Evolutionary conservation across 2,329 filamentous ascomycete species (phyloP).

Genomic region (Reticulascus tulasneorum): DNA sequence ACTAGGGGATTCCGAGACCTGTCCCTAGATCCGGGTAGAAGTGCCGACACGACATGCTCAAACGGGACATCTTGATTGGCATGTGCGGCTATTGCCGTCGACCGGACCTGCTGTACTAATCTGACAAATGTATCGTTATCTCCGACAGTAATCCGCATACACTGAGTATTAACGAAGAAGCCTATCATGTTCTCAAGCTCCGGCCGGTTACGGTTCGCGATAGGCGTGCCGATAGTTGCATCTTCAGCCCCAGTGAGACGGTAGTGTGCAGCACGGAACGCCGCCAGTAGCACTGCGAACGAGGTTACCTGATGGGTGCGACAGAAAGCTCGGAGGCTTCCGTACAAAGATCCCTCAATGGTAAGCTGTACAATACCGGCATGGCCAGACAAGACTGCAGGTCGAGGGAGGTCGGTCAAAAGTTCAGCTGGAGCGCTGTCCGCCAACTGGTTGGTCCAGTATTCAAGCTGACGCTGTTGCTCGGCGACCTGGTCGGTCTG

Average conservation of each 20-base stretch:
- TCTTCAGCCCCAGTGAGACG: constrained; percentile 20
- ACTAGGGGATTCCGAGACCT: no score
- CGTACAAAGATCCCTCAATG: constrained; percentile 6
- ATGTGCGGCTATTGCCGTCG: constrained; percentile 6
- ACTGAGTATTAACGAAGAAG: constrained; percentile 23
- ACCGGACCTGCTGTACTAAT: constrained; percentile 14
- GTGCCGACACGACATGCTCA: constrained; percentile 1
- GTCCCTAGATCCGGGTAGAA: constrained; percentile 2
- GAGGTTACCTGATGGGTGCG: neutral
- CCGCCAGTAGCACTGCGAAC: constrained; percentile 18
- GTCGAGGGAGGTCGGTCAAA: constrained; percentile 6
- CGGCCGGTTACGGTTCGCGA: constrained; percentile 1
- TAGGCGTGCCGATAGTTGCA: constrained; percentile 16
- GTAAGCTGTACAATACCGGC: constrained; percentile 5
- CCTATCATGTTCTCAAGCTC: constrained; percentile 13
- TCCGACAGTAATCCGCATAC: constrained; percentile 17
- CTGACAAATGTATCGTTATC: constrained; percentile 11
- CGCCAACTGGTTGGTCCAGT: constrained; percentile 22
- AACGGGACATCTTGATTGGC: constrained; percentile 18
- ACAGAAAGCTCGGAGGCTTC: constrained; percentile 8
- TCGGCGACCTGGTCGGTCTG: neutral
- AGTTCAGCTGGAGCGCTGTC: constrained; percentile 11
- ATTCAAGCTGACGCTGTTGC: neutral
- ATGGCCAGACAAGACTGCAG: constrained; percentile 10
- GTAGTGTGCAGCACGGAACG: constrained; percentile 21